Percentiles rank a stretch among this genome's conserved stretches.
phyloP scores from a whole-genome alignment of 768 basidiomycete species.

The Pisolithus albus region DNA sequence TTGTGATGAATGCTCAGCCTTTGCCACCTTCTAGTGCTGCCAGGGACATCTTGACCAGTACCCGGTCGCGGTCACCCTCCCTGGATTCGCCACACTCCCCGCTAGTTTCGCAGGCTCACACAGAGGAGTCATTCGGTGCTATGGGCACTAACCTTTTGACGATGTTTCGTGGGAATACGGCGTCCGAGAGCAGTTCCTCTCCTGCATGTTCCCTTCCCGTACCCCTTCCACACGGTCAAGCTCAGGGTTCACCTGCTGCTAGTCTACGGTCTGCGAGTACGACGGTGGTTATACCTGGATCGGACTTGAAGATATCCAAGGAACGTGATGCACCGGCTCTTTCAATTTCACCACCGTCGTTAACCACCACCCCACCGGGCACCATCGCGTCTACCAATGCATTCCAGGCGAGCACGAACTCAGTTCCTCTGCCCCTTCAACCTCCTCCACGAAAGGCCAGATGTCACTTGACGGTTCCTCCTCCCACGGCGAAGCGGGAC shows the following conservation, averaged over 20 bases:
- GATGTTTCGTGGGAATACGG: conserved; percentile 40
- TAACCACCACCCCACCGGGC: conserved; percentile 27
- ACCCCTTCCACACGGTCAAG: conserved; percentile 13
- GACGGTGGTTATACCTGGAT: conserved; percentile 16
- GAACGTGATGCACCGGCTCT: conserved; percentile 26
- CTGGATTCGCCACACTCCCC: conserved; percentile 38
- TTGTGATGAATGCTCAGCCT: conserved; percentile 15
- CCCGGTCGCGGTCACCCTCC: conserved; percentile 24
- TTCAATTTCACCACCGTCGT: conserved; percentile 8
- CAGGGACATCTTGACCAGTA: conserved; percentile 19
- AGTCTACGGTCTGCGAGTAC: conserved; percentile 19
- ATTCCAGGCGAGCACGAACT: conserved; percentile 26
- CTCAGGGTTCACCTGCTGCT: conserved; percentile 18
- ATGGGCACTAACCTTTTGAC: conserved; percentile 49
- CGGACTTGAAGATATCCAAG: conserved; percentile 35
- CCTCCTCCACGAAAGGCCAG: conserved; percentile 29
- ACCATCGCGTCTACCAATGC: conserved; percentile 8
- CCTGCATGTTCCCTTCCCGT: conserved; percentile 29
- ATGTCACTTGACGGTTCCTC: conserved; percentile 1
- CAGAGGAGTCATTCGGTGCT: conserved; percentile 52
- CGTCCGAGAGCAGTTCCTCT: conserved; percentile 18
- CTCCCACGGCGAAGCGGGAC: conserved; percentile 3
- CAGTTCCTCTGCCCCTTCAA: conserved; percentile 26
- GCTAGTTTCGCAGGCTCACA: conserved; percentile 28
- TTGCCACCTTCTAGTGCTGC: conserved; percentile 10